phyloP scores from a whole-genome alignment of 2,329 filamentous ascomycete species.

The Aspergillus flavus region DNA sequence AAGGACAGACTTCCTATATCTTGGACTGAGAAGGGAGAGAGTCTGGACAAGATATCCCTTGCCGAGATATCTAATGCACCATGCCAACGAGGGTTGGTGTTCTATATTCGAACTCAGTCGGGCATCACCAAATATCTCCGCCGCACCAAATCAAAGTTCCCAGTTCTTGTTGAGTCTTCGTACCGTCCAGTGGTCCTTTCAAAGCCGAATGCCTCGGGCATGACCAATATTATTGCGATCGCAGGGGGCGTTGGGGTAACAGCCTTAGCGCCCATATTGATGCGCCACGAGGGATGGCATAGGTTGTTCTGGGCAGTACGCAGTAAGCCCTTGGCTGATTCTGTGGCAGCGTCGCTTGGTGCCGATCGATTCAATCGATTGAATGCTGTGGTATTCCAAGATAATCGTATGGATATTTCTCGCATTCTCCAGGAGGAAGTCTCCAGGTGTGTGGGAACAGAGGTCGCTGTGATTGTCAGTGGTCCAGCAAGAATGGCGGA shows the following conservation, averaged over 20 bases:
- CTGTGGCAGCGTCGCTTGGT: neutral
- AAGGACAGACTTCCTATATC: neutral
- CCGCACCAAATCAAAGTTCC: neutral
- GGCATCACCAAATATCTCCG: conserved; percentile 1
- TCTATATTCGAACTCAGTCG: conserved; percentile 1
- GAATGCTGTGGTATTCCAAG: neutral
- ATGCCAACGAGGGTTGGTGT: neutral
- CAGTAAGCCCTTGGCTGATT: neutral
- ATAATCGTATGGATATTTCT: conserved; percentile 5
- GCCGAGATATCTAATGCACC: neutral
- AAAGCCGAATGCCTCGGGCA: too few relatives aligned
- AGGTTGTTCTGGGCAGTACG: conserved; percentile 3
- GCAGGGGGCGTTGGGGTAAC: conserved; percentile 5
- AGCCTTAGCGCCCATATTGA: neutral
- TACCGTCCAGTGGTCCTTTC: neutral
- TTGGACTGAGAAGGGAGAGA: neutral
- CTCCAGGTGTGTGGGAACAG: neutral
- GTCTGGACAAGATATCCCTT: neutral
- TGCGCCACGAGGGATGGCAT: neutral
- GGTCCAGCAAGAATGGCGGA: conserved; percentile 7
- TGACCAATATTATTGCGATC: neutral
- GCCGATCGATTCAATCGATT: neutral
- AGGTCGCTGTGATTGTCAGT: conserved; percentile 4
- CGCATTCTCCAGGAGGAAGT: neutral
- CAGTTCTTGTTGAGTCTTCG: conserved; percentile 1